phyloP scores from a whole-genome alignment of 2,329 filamentous ascomycete genomes.

The Talaromyces funiculosus region DNA sequence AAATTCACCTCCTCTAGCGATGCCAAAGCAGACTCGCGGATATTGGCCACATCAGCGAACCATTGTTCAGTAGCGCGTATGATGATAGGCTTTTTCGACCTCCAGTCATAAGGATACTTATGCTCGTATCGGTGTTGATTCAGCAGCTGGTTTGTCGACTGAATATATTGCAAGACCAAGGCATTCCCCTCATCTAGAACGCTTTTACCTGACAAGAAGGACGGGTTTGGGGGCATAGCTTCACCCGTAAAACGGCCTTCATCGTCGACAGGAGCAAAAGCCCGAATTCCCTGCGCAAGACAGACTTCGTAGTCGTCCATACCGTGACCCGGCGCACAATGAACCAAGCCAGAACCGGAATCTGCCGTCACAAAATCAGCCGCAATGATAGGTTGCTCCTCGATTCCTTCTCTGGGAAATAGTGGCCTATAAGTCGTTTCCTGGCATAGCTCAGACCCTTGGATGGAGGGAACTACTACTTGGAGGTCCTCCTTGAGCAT shows the following conservation, averaged over 20 bases:
- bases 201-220: constrained; percentile 61
- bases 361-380: constrained; percentile 84
- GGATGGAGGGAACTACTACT: constrained; percentile 52
- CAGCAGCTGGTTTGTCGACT: constrained; percentile 56
- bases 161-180: constrained; percentile 64
- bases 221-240: constrained; percentile 66
- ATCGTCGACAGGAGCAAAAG: constrained; percentile 77
- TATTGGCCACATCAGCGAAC: constrained; percentile 86
- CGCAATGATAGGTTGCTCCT: constrained; percentile 65
- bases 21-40: constrained; percentile 67
- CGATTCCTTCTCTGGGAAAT: constrained; percentile 55
- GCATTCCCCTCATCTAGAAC: constrained; percentile 66
- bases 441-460: constrained; percentile 60
- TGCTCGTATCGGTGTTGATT: constrained; percentile 68
- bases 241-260: constrained; percentile 73
- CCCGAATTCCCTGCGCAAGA: constrained; percentile 61
- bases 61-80: constrained; percentile 91
- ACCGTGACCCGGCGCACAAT: constrained; percentile 88
- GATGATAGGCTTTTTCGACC: constrained; percentile 88
- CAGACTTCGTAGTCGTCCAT: constrained; percentile 94
- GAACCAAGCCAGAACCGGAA: constrained; percentile 93
- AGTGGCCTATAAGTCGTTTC: constrained; percentile 63
- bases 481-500: constrained; percentile 46
- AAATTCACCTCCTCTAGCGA: constrained; percentile 70
- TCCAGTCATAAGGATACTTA: constrained; percentile 98